Conservation (phyloP, 2,329 filamentous ascomycete genomes). For the Colletotrichum tropicicola region DNA sequence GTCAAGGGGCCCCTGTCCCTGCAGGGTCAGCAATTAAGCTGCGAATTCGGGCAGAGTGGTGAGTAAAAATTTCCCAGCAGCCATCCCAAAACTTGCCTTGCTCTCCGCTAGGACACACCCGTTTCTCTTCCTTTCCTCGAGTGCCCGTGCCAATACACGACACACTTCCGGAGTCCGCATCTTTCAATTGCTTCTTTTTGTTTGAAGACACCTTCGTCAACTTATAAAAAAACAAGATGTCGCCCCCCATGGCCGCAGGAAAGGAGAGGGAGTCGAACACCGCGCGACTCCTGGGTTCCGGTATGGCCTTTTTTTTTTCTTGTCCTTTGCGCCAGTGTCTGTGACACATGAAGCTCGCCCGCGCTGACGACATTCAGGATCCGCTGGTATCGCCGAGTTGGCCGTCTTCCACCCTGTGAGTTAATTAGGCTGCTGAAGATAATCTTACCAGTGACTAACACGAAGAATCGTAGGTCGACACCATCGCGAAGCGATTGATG, state of each 20-base stretch:
- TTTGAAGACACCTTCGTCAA: neutral
- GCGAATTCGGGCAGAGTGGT: slow-evolving; percentile 25
- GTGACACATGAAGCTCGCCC: neutral
- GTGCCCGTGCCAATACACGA: slow-evolving; percentile 20
- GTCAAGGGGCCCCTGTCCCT: slow-evolving; percentile 18
- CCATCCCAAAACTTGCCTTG: slow-evolving; percentile 15
- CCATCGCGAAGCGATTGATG: slow-evolving; percentile 98
- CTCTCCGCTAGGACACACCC: slow-evolving; percentile 9
- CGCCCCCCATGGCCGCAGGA: slow-evolving; percentile 59
- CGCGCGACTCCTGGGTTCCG: slow-evolving; percentile 90
- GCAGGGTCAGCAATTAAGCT: slow-evolving; percentile 25
- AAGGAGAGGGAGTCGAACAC: slow-evolving; percentile 85
- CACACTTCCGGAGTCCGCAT: slow-evolving; percentile 3
- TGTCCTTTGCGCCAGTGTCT: neutral
- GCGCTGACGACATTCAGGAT: slow-evolving; percentile 65
- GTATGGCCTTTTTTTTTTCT: slow-evolving; percentile 53
- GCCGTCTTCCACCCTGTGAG: slow-evolving; percentile 90
- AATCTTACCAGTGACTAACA: slow-evolving; percentile 6
- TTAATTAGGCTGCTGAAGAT: neutral
- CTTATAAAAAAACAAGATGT: slow-evolving; percentile 61
- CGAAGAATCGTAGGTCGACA: slow-evolving; percentile 77
- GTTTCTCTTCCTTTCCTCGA: slow-evolving; percentile 2
- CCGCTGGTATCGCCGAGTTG: slow-evolving; percentile 91
- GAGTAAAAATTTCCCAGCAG: slow-evolving; percentile 31
- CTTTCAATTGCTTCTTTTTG: neutral